Evolutionary conservation across 371 early-diverging fungal genomes (phyloP).

Genomic region (Rhizomucor miehei): DNA sequence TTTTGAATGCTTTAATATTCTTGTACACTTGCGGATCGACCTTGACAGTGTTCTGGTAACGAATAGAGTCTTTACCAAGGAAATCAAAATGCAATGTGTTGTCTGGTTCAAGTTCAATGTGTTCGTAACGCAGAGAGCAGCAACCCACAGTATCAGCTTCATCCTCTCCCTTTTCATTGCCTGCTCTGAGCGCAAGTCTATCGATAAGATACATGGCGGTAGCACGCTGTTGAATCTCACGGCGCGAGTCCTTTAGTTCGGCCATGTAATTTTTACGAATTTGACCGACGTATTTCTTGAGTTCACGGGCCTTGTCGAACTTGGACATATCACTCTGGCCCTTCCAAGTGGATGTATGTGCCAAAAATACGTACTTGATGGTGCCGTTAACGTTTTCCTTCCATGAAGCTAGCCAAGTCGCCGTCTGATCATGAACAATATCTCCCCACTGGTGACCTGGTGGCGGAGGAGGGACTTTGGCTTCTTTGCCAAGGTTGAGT

Average conservation of each 20-base stretch:
- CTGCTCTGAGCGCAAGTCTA: slow-evolving; percentile 92
- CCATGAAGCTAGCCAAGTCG: slow-evolving; percentile 98
- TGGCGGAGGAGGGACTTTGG: slow-evolving; percentile 82
- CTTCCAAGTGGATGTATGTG: slow-evolving; percentile 90
- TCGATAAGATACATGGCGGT: slow-evolving; percentile 97
- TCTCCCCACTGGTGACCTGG: slow-evolving; percentile 88
- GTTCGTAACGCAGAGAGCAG: slow-evolving; percentile 94
- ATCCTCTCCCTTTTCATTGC: slow-evolving; percentile 96
- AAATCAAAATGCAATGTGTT: slow-evolving; percentile 91
- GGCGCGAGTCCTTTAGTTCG: slow-evolving; percentile 76
- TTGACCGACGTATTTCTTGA: slow-evolving; percentile 74
- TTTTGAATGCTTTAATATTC: slow-evolving; percentile 87
- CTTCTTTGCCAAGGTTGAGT: slow-evolving; percentile 82
- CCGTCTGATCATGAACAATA: slow-evolving; percentile 86
- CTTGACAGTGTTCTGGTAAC: slow-evolving; percentile 84
- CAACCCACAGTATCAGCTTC: slow-evolving; percentile 99
- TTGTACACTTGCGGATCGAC: slow-evolving; percentile 90
- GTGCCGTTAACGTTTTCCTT: slow-evolving; percentile 92
- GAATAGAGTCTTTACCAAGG: slow-evolving; percentile 97
- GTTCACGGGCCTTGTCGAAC: slow-evolving; percentile 91
- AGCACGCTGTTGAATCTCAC: slow-evolving; percentile 86
- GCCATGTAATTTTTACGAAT: slow-evolving; percentile 79
- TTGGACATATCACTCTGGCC: slow-evolving; percentile 94
- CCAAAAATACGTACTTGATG: slow-evolving; percentile 93
- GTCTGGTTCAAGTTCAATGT: slow-evolving; percentile 77